Conservation (phyloP, 148 eudicot species). For the Heliamphora exappendiculata region DNA sequence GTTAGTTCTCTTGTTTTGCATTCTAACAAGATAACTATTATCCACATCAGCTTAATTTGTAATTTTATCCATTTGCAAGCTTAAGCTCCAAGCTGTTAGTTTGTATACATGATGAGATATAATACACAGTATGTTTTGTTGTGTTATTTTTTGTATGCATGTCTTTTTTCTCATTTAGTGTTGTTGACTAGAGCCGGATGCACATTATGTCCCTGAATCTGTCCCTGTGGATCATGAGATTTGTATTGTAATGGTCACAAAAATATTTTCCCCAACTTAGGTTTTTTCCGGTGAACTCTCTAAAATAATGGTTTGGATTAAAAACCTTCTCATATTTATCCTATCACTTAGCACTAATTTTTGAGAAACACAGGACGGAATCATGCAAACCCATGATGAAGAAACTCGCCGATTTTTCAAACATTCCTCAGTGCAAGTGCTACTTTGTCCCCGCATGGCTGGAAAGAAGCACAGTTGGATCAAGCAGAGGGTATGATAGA, state of each 20-base stretch:
- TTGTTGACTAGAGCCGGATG: neutral
- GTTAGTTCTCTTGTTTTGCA: neutral
- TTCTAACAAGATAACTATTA: neutral
- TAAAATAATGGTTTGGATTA: neutral
- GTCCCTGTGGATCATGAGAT: neutral
- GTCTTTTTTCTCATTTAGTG: neutral
- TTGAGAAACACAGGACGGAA: constrained; percentile 65
- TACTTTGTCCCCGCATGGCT: constrained; percentile 76
- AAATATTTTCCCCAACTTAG: neutral
- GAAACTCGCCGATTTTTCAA: constrained; percentile 93
- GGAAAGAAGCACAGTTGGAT: constrained; percentile 91
- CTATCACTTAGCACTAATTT: neutral
- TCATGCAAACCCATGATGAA: constrained; percentile 97
- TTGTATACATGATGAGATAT: neutral
- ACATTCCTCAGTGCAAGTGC: constrained; percentile 91
- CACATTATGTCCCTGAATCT: neutral
- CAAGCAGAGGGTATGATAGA: constrained; percentile 60
- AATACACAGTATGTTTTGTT: neutral
- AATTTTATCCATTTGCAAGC: neutral
- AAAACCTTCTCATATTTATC: neutral
- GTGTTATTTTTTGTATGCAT: neutral
- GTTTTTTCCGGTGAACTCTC: neutral
- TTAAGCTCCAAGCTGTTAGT: neutral
- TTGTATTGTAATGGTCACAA: neutral
- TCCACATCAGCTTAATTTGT: neutral